Evolutionary conservation across 2,329 filamentous ascomycete species (phyloP).

Genomic region (Furcasterigmium sp.): DNA sequence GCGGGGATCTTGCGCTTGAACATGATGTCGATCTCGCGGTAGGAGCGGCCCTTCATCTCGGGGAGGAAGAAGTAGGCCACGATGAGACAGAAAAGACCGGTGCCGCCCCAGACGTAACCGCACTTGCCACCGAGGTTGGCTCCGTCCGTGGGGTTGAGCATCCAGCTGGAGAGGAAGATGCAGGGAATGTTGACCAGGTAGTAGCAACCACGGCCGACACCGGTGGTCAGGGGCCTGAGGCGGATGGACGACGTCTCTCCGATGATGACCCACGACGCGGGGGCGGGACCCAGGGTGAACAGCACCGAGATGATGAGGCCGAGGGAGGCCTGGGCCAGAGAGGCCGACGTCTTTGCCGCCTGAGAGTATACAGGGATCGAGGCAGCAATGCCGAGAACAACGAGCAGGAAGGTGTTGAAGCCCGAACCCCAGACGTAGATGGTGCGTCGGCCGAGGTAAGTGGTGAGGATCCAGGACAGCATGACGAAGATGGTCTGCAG

Average conservation of each 20-base stretch:
- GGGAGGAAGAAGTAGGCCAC: slow-evolving; percentile 43
- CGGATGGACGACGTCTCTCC: slow-evolving; percentile 62
- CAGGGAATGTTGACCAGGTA: slow-evolving; percentile 62
- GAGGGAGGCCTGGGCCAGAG: slow-evolving; percentile 53
- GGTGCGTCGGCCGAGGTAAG: slow-evolving; percentile 36
- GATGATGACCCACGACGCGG: slow-evolving; percentile 62
- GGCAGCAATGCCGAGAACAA: slow-evolving; percentile 54
- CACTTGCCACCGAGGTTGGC: slow-evolving; percentile 46
- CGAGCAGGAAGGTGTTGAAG: slow-evolving; percentile 47
- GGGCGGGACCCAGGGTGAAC: slow-evolving; percentile 57
- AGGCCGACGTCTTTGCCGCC: slow-evolving; percentile 27
- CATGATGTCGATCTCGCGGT: slow-evolving; percentile 57
- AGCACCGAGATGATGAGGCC: slow-evolving; percentile 62
- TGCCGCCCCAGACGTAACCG: slow-evolving; percentile 56
- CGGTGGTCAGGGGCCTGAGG: slow-evolving; percentile 60
- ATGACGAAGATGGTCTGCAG: slow-evolving; percentile 56
- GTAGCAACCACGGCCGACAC: slow-evolving; percentile 58
- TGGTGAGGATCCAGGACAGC: slow-evolving; percentile 38
- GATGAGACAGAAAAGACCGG: slow-evolving; percentile 49
- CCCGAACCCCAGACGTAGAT: slow-evolving; percentile 40
- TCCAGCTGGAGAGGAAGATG: slow-evolving; percentile 56
- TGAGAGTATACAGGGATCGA: too few relatives aligned
- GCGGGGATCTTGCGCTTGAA: slow-evolving; percentile 49
- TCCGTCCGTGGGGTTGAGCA: slow-evolving; percentile 49
- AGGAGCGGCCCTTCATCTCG: slow-evolving; percentile 53